These are phyloP conservation scores for Astrephomene gubernaculifera DNA, from an alignment of 139 green algal genomes.

Conservation along the genomic window DNA sequence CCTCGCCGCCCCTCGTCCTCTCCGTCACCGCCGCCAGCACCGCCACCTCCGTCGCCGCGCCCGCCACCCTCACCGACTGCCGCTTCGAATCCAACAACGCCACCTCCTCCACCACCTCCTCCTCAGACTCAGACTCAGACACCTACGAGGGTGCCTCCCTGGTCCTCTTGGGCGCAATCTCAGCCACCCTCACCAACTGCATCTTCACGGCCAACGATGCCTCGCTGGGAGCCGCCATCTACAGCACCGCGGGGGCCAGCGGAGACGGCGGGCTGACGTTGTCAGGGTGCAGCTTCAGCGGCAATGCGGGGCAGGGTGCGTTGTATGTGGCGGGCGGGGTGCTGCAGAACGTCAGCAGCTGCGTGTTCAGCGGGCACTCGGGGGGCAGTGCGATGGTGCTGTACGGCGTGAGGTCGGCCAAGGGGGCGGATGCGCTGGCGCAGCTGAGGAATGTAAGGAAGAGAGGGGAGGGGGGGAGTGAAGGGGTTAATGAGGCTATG, in stretches of 20 bases:
- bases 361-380: background rate
- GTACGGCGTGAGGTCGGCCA: too few species aligned
- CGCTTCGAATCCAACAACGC: background rate
- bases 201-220: background rate
- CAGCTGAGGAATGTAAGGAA: too few species aligned
- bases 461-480: too few species aligned
- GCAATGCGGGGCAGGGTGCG: background rate
- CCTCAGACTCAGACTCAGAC: too few species aligned
- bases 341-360: background rate
- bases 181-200: background rate
- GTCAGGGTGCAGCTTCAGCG: background rate
- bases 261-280: background rate
- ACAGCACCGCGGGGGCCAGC: background rate
- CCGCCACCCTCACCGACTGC: background rate
- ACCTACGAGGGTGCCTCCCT: too few species aligned
- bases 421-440: too few species aligned
- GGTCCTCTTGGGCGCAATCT: too few species aligned
- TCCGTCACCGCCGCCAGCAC: background rate
- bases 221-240: background rate
- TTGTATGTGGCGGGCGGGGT: background rate
- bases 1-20: background rate
- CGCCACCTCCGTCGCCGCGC: background rate
- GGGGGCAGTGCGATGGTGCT: background rate
- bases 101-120: background rate
- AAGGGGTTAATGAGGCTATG: too few species aligned